Conservation (phyloP, 805 yeast species). For the Starmera amethionina region DNA sequence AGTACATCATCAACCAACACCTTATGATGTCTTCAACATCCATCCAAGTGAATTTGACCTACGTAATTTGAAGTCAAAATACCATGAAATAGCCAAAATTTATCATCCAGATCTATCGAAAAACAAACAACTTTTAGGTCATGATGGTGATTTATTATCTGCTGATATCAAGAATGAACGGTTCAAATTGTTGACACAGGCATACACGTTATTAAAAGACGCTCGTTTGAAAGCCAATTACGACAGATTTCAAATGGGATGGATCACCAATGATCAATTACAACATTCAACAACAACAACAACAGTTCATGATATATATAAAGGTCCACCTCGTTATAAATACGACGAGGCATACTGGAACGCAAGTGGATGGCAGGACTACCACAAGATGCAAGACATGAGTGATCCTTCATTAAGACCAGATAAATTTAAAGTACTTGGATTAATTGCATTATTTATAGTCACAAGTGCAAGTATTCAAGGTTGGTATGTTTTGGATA, state of each 20-base stretch:
- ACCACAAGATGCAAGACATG: conserved; percentile 27
- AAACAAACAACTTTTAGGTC: conserved; percentile 16
- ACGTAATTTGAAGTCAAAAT: conserved; percentile 34
- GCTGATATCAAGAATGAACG: conserved; percentile 22
- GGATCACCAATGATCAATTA: conserved; percentile 27
- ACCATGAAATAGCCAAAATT: conserved; percentile 53
- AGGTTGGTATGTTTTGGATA: conserved; percentile 28
- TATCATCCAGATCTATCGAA: conserved; percentile 71
- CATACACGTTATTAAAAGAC: conserved; percentile 47
- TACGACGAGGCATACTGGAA: conserved; percentile 36
- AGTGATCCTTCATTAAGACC: conserved; percentile 21
- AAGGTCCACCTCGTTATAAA: conserved; percentile 20
- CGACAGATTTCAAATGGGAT: conserved; percentile 36
- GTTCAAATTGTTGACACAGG: conserved; percentile 46
- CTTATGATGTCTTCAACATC: conserved; percentile 58
- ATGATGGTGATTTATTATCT: conserved; percentile 22
- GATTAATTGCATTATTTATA: conserved; percentile 30
- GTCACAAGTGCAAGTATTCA: conserved; percentile 29
- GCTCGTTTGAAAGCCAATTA: conserved; percentile 32
- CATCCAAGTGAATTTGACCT: conserved; percentile 24
- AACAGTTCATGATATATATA: conserved; percentile 6
- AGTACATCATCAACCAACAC: conserved; percentile 41
- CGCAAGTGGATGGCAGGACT: conserved; percentile 60
- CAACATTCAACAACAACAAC: conserved; percentile 11
- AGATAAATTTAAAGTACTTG: conserved; percentile 31